phyloP scores from a whole-genome alignment of 495 filamentous ascomycete species.

The Jackrogersella multiformis region DNA sequence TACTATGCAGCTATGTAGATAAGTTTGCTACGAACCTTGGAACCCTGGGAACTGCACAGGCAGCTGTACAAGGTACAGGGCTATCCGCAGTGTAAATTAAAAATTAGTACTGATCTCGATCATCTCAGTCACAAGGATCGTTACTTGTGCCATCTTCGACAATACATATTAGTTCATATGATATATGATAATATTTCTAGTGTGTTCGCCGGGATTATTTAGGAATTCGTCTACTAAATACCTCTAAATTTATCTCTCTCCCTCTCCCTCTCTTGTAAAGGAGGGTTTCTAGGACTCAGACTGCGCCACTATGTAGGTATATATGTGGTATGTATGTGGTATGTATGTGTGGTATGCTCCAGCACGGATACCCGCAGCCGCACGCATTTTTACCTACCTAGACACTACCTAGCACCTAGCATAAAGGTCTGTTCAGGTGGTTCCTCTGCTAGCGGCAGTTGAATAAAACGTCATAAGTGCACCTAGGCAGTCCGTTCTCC shows the following conservation, averaged over 20 bases:
- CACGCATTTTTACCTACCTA: neutral
- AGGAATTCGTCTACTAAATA: neutral
- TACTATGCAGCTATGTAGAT: too few species aligned
- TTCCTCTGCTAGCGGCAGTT: conserved; percentile 38
- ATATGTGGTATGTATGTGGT: too few species aligned
- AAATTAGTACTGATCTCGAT: too few species aligned
- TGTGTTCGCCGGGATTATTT: too few species aligned
- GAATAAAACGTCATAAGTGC: conserved; percentile 37
- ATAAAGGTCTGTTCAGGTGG: conserved; percentile 1
- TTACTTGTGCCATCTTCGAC: neutral
- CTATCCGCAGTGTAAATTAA: conserved; percentile 23
- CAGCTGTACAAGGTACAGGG: conserved; percentile 1
- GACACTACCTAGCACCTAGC: neutral
- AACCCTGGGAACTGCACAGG: too few species aligned
- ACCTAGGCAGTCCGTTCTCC: conserved; percentile 16
- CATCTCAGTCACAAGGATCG: conserved; percentile 33
- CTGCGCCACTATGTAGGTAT: conserved; percentile 32
- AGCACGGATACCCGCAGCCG: conserved; percentile 28
- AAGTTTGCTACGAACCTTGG: too few species aligned
- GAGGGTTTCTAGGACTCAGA: conserved; percentile 22
- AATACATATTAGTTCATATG: neutral
- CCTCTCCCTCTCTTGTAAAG: too few species aligned
- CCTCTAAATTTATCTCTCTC: conserved; percentile 33
- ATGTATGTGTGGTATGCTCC: neutral
- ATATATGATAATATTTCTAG: neutral